A percentile compares a stretch with the other conserved stretches of the same genome.
phyloP scores from a whole-genome alignment of 2,329 filamentous ascomycete genomes.

The Purpureocillium lavendulum region DNA sequence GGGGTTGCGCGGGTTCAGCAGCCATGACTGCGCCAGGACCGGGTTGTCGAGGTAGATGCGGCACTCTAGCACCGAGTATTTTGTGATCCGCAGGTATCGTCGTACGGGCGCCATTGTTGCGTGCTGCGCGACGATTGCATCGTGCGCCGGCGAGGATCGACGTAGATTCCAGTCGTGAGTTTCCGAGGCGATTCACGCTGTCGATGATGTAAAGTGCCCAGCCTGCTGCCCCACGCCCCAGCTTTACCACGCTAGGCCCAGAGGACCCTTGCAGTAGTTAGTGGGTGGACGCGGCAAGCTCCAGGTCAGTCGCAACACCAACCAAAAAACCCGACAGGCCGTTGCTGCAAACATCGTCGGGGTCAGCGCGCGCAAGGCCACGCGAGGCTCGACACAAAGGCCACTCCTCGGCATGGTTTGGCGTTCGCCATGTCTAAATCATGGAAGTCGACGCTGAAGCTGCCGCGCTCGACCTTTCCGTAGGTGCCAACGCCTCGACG shows the following conservation, averaged over 20 bases:
- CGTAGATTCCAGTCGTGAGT: neutral
- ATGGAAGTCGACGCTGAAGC: slow-evolving; percentile 66
- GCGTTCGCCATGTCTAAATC: slow-evolving; percentile 39
- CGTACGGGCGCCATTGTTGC: slow-evolving; percentile 72
- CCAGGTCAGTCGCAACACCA: neutral
- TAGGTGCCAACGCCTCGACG: slow-evolving; percentile 24
- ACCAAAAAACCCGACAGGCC: neutral
- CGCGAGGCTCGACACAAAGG: slow-evolving; percentile 2
- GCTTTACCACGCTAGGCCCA: too few relatives aligned
- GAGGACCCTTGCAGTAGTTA: too few relatives aligned
- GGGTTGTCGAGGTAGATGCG: slow-evolving; percentile 95
- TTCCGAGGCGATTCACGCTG: neutral
- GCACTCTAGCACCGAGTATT: slow-evolving; percentile 91
- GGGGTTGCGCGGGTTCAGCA: slow-evolving; percentile 68
- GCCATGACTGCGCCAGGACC: slow-evolving; percentile 71
- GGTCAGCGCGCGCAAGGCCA: neutral
- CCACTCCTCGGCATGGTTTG: slow-evolving; percentile 16
- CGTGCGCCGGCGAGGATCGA: neutral
- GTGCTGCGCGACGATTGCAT: neutral
- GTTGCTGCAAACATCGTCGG: slow-evolving; percentile 2
- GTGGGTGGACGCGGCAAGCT: too few relatives aligned
- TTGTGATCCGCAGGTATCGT: slow-evolving; percentile 84
- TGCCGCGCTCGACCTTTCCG: slow-evolving; percentile 70
- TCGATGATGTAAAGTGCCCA: neutral
- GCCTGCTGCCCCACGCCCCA: too few relatives aligned